Conservation (phyloP, 495 filamentous ascomycete species). For the Penicillium longicatenatum region DNA sequence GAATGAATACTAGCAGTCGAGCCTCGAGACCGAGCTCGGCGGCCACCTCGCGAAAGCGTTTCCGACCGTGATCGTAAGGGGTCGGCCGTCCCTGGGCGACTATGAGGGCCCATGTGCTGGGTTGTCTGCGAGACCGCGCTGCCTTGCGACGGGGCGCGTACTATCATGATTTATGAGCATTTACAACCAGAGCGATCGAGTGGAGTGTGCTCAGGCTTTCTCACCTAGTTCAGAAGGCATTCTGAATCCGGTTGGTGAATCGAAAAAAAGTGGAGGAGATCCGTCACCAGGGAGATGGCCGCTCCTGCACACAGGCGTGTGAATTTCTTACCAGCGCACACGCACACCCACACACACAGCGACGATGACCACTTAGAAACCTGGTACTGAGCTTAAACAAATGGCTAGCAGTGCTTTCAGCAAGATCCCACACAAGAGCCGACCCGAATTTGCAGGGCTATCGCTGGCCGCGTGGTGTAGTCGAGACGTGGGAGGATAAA, state of each 20-base stretch:
- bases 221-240: conserved; percentile 34
- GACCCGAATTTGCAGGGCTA: conserved; percentile 14
- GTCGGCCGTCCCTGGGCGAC: conserved; percentile 49
- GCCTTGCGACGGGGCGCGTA: conserved; percentile 32
- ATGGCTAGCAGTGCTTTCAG: conserved; percentile 2
- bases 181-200: neutral
- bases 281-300: conserved; percentile 36
- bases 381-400: conserved; percentile 8
- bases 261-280: conserved; percentile 28
- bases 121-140: conserved; percentile 42
- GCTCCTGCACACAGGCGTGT: conserved; percentile 19
- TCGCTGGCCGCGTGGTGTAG: conserved; percentile 27
- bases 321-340: conserved; percentile 11
- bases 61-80: conserved; percentile 59
- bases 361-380: conserved; percentile 17
- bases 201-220: conserved; percentile 6
- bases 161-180: conserved; percentile 14
- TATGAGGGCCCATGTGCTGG: conserved; percentile 38
- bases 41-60: conserved; percentile 61
- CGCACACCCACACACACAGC: conserved; percentile 13
- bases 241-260: conserved; percentile 18
- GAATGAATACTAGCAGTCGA: conserved; percentile 84
- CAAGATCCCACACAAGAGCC: conserved; percentile 2
- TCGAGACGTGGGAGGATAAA: conserved; percentile 31
- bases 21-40: conserved; percentile 73